Evolutionary conservation across 257 asterid species (phyloP), one percentile per base, ranked within the genome.

Genomic region (Paulownia fortunei): DNA sequence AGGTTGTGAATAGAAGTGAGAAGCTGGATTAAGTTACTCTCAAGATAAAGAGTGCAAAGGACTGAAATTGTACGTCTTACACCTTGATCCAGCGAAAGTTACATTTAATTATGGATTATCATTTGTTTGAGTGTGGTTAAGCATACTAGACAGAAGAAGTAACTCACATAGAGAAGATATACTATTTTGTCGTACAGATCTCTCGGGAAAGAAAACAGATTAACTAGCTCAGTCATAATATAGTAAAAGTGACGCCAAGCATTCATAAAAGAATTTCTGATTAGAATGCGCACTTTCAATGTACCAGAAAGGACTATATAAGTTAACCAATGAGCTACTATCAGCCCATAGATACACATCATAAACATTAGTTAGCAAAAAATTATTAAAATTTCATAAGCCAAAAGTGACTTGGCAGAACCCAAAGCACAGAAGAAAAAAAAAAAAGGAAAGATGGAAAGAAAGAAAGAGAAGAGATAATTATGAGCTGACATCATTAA

Each of bases 401-500:
- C 62, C 41, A 69, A 36, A 51, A 52, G 44, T 44, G 65, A 15
- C 70, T 9, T 41, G 21, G 76, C 49, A 61, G 11, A 63, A 63
- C 65, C 56, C 59, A 12, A 27, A 69, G 32, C 21, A 61, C 8
- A 24, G 60, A 6, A 2, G 26, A 37, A 24, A 49, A 52, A 44
- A 3, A 30, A 56, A 49, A n/a, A n/a, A n/a, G n/a, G n/a, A n/a
- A n/a, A n/a, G n/a, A n/a, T n/a, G n/a, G n/a, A n/a, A n/a, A n/a
- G n/a, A n/a, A n/a, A n/a, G n/a, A n/a, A n/a, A n/a, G n/a, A 32
- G 30, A 65, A 58, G 58, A 41, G 9, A 26, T 26, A 47, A 64
- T 2, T 27, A 67, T 59, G 54, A 82, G 76, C 69, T 44, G 41
- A 8, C 47, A 55, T 32, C 39, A 7, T 66, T 58, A 34, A 73